phyloP scores from a whole-genome alignment of 2,329 filamentous ascomycete genomes.

The Aschersonia sp. region DNA sequence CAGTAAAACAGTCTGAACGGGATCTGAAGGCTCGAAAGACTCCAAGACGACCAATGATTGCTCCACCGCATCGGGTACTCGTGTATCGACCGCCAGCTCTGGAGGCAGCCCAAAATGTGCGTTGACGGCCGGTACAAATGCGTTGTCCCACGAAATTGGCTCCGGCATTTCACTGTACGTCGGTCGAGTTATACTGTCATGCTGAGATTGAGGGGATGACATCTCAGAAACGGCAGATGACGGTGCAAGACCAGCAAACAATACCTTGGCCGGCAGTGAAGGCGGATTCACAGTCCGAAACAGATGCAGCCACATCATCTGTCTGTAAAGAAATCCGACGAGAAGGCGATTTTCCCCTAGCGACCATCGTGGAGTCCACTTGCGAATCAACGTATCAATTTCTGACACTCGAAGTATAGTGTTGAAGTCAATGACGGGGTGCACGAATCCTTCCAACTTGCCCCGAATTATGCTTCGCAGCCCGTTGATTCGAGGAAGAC shows the following conservation, averaged over 20 bases:
- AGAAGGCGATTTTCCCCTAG: constrained; percentile 40
- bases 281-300: too few species aligned
- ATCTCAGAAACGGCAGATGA: too few species aligned
- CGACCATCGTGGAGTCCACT: constrained; percentile 56
- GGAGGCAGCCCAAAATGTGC: too few species aligned
- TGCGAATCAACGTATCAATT: constrained; percentile 60
- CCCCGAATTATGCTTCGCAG: constrained; percentile 61
- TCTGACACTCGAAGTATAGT: constrained; percentile 58
- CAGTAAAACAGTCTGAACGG: constrained; percentile 43
- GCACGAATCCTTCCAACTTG: constrained; percentile 44
- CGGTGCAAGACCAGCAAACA: too few species aligned
- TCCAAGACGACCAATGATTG: constrained; percentile 41
- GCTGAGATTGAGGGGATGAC: too few species aligned
- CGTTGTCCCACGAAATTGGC: too few species aligned
- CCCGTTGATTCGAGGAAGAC: constrained; percentile 65
- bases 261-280: too few species aligned
- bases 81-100: constrained; percentile 28
- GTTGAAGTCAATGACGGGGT: constrained; percentile 59
- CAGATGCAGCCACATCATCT: constrained; percentile 50
- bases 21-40: constrained; percentile 40
- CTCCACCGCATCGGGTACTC: constrained; percentile 39
- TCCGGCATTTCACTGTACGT: too few species aligned
- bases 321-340: constrained; percentile 45
- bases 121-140: too few species aligned
- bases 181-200: too few species aligned